Evolutionary conservation across 2,329 filamentous ascomycete genomes (phyloP), one percentile per base, ranked within the genome.

Genomic region (Phialemoniopsis sp.): DNA sequence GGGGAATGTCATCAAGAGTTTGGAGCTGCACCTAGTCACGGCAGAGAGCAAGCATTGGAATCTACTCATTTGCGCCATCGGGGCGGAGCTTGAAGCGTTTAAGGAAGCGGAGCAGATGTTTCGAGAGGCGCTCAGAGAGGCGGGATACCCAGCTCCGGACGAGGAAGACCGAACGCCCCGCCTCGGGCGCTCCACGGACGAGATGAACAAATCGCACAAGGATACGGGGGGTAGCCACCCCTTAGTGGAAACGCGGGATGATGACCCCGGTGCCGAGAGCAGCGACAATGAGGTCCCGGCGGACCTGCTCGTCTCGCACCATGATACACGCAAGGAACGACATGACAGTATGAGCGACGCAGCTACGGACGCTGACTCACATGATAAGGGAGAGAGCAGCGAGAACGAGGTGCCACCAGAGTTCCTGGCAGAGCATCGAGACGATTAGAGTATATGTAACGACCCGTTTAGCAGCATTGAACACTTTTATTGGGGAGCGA

Each of bases 31-130:
- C 15, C 52, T 81, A 18, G 62, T 68, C 2, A 54, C 72, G 3
- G 82, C 82, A 0, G 77, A 85, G 44, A 63, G 68, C 2, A 76
- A 76, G 41, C 71, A 73, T 13, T 91, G 87, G 86, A 89, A 84
- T 41, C 63, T 90, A 13, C 67, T 91, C 14, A 80, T 89, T 5
- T 86, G 79, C 37, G 85, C 85, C 10, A 80, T 91, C 28, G 84
- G 85, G 1, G 86, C 87, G 1, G 87, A 62, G 40, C 48, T 63
- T 5, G 55, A 56, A 32, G 57, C 57, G 0, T 60, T 64, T 16
- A 50, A 44, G 13, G 57, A 63, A 30, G 63, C 58, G 0, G 50
- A 55, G 19, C 16, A 31, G 14, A 51, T 62, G 45, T 47, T 62
- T 2, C 49, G 47, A 1, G 51, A 57, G 6, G 54, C 56, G 4